Percentiles rank a stretch among this genome's conserved stretches.
Evolutionary conservation across 2,329 filamentous ascomycete species (phyloP).

Genomic region (Colletotrichum lindemuthianum): DNA sequence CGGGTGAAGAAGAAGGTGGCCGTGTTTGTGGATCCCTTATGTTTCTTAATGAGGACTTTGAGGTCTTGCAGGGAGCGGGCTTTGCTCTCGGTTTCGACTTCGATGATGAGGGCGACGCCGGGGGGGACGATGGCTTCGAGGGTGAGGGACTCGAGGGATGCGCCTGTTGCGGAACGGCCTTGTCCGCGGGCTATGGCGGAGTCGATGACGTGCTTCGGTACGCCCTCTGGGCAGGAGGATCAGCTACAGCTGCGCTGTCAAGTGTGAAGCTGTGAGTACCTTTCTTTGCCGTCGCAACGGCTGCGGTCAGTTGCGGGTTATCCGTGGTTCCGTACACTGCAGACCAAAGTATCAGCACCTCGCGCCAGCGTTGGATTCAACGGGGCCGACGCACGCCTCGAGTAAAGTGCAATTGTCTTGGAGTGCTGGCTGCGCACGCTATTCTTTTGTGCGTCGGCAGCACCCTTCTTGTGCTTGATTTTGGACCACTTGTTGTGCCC

Average conservation of each 20-base stretch:
- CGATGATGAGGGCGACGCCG: slow-evolving; percentile 81
- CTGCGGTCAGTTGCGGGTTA: slow-evolving; percentile 80
- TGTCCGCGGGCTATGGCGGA: slow-evolving; percentile 88
- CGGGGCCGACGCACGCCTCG: slow-evolving; percentile 68
- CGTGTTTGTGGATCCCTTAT: slow-evolving; percentile 75
- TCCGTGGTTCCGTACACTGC: slow-evolving; percentile 77
- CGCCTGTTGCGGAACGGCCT: slow-evolving; percentile 79
- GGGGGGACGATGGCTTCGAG: slow-evolving; percentile 85
- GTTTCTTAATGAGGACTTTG: slow-evolving; percentile 74
- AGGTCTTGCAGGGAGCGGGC: slow-evolving; percentile 78
- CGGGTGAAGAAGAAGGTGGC: slow-evolving; percentile 83
- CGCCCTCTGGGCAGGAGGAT: slow-evolving; percentile 62
- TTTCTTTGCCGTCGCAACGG: slow-evolving; percentile 83
- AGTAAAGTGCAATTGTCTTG: slow-evolving; percentile 78
- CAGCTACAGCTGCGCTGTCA: slow-evolving; percentile 2
- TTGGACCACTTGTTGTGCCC: slow-evolving; percentile 97
- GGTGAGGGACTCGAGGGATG: slow-evolving; percentile 78
- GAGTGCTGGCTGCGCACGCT: slow-evolving; percentile 73
- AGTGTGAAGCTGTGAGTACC: slow-evolving; percentile 51
- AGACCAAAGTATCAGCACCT: slow-evolving; percentile 31
- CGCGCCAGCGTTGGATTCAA: neutral
- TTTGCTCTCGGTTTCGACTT: slow-evolving; percentile 87
- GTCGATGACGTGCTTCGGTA: slow-evolving; percentile 88
- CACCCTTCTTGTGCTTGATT: slow-evolving; percentile 94
- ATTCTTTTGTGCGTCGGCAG: slow-evolving; percentile 83